Percentiles rank a stretch among this genome's conserved stretches.
These are phyloP conservation scores for Ceratocystis variospora DNA, from an alignment of 2,329 filamentous ascomycete species.

Conservation along the genomic window DNA sequence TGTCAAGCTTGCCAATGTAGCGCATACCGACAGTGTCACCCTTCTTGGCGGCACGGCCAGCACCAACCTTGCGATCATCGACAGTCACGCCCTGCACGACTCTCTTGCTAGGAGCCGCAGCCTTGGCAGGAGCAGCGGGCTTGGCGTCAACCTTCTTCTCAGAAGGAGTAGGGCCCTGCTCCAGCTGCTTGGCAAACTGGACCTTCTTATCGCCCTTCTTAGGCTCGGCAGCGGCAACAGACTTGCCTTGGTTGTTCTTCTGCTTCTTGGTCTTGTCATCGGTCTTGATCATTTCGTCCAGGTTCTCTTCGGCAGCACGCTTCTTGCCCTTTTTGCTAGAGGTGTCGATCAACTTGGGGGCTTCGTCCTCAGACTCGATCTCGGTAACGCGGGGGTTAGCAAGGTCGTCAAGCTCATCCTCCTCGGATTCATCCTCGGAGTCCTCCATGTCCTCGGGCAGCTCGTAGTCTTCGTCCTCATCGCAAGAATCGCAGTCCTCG, in stretches of 20 bases:
- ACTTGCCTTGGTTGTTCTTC: slow-evolving; percentile 95
- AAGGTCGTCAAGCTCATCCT: slow-evolving; percentile 65
- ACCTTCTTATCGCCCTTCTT: slow-evolving; percentile 79
- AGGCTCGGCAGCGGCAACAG: slow-evolving; percentile 47
- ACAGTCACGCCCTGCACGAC: slow-evolving; percentile 78
- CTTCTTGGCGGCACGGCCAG: slow-evolving; percentile 72
- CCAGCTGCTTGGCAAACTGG: slow-evolving; percentile 96
- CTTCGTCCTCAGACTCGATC: slow-evolving; percentile 64
- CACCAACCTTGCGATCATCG: slow-evolving; percentile 88
- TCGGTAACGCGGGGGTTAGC: slow-evolving; percentile 73
- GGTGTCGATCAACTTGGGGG: slow-evolving; percentile 42
- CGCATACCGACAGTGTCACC: slow-evolving; percentile 86
- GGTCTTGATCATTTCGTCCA: slow-evolving; percentile 71
- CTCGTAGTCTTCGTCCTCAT: slow-evolving; percentile 64
- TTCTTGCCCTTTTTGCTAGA: slow-evolving; percentile 72
- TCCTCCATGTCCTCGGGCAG: slow-evolving; percentile 65
- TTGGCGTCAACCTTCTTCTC: slow-evolving; percentile 33
- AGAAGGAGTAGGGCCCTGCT: slow-evolving; percentile 81
- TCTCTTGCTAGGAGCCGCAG: slow-evolving; percentile 52
- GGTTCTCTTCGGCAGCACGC: slow-evolving; percentile 66
- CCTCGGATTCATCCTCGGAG: slow-evolving; percentile 47
- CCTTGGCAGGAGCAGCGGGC: slow-evolving; percentile 16
- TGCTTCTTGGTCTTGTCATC: slow-evolving; percentile 84
- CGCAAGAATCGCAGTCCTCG: slow-evolving; percentile 33
- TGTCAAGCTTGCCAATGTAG: slow-evolving; percentile 93